Base-by-base conservation (phyloP, 208 protist genomes). In the Leptomonas seymouri region DNA sequence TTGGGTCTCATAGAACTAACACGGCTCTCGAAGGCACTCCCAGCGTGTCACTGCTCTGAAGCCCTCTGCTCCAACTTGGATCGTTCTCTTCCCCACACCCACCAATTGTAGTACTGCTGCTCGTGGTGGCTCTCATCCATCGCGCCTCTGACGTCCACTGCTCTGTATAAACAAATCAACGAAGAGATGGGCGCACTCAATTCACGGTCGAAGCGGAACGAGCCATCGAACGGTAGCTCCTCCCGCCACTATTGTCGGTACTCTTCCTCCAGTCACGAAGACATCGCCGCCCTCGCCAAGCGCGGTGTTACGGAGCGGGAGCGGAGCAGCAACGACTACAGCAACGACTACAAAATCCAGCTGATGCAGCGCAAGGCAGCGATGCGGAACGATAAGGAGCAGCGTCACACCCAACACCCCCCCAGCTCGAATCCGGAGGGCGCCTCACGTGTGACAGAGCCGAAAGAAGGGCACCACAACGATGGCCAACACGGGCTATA, bases 341-440 rank as follows among this genome's bases (percentile, higher is more conserved):
- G 59, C 45, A 55, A 65, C 59, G 59, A 65, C 59, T 55, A 65
- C 59, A 65, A 55, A 31, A 44, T 44, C 0, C 59, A 44, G 31
- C 59, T 65, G 30, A n/a, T 45, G 42, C 45, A 45, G 31, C 42
- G 59, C 27, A 65, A 65, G 46, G 45, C 59, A 3, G 45, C 45
- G 23, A 3, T 31, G 59, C 59, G 59, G 45, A 5, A 41, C 18
- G n/a, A 41, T 11, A 8, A 48, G 45, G 45, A 23, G 59, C 59
- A 36, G n/a, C 46, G 23, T 11, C 27, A 30, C 41, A 34, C 36
- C 23, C n/a, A 53, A 46, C 12, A 15, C 3, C n/a, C 23, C 11
- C 51, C 58, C 16, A 63, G 16, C 3, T 42, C 25, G 3, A 63
- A 18, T 39, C 42, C 30, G 18, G 42, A 49, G 27, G 51, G 44